These are phyloP conservation scores for Pyrenula massariospora DNA, from an alignment of 495 filamentous ascomycete genomes.

Conservation along the genomic window DNA sequence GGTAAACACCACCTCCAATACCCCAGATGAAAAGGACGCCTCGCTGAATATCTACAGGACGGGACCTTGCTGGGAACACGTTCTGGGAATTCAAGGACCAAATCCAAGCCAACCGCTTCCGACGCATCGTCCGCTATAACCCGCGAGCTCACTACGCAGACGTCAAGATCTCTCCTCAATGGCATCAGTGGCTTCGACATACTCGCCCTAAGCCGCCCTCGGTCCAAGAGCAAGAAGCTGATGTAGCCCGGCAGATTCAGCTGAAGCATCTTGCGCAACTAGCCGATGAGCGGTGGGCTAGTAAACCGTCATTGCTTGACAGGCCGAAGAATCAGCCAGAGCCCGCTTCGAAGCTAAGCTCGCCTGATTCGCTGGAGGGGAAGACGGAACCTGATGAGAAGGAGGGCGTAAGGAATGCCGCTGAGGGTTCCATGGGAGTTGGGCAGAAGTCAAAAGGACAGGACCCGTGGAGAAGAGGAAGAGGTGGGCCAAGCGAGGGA, in stretches of 20 bases:
- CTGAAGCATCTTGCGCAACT: constrained; percentile 64
- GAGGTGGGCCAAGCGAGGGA: constrained; percentile 47
- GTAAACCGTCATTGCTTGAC: constrained; percentile 56
- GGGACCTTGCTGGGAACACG: constrained; percentile 80
- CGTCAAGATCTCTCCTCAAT: constrained; percentile 56
- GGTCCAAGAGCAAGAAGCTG: constrained; percentile 60
- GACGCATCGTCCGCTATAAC: constrained; percentile 58
- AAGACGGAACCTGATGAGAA: constrained; percentile 16
- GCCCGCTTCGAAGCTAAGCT: constrained; percentile 22
- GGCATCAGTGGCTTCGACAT: constrained; percentile 95
- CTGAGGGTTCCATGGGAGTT: constrained; percentile 9
- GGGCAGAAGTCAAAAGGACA: constrained; percentile 18
- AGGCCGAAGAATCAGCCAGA: constrained; percentile 35
- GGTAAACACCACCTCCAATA: constrained; percentile 50
- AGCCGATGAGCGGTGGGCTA: constrained; percentile 79
- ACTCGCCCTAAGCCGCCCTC: constrained; percentile 60
- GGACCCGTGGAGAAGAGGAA: constrained; percentile 51
- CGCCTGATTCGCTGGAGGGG: constrained; percentile 12
- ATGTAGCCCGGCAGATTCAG: constrained; percentile 52
- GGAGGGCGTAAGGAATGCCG: constrained; percentile 14
- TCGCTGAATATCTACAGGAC: constrained; percentile 42
- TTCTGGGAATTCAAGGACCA: constrained; percentile 84
- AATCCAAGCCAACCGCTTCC: constrained; percentile 37
- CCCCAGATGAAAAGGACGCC: no score
- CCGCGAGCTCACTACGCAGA: constrained; percentile 53